Conservation (phyloP, 2,329 filamentous ascomycete genomes). For the Emmonsiellopsis sp. region DNA sequence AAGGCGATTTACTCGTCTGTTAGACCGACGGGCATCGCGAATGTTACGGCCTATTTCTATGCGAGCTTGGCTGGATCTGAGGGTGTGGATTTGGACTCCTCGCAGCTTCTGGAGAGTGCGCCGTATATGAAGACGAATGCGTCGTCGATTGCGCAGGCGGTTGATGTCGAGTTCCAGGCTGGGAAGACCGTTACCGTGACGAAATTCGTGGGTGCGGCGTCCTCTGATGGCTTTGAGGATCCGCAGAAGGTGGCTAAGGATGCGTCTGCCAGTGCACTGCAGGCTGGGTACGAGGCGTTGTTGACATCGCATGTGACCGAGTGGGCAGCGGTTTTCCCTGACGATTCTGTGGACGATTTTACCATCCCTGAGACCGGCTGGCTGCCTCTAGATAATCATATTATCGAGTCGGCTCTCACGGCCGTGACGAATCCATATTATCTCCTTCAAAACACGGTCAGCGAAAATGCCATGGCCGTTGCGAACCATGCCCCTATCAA, state of each 20-base stretch:
- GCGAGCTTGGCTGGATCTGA: slow-evolving; percentile 33
- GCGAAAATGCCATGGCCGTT: slow-evolving; percentile 43
- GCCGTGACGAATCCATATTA: slow-evolving; percentile 41
- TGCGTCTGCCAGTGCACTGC: slow-evolving; percentile 44
- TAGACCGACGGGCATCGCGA: slow-evolving; percentile 50
- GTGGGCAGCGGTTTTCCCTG: slow-evolving; percentile 54
- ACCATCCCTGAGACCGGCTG: slow-evolving; percentile 47
- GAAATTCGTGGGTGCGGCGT: slow-evolving; percentile 62
- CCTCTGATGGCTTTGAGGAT: slow-evolving; percentile 56
- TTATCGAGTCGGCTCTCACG: slow-evolving; percentile 45
- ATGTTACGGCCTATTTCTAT: slow-evolving; percentile 55
- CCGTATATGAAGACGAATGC: slow-evolving; percentile 46
- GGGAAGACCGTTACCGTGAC: slow-evolving; percentile 48
- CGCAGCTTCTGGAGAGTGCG: slow-evolving; percentile 36
- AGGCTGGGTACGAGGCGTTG: slow-evolving; percentile 47
- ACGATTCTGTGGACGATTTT: slow-evolving; percentile 56
- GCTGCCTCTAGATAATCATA: slow-evolving; percentile 47
- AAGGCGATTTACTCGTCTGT: slow-evolving; percentile 58
- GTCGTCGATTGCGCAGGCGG: slow-evolving; percentile 57
- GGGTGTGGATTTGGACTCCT: slow-evolving; percentile 34
- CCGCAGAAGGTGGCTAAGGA: slow-evolving; percentile 47
- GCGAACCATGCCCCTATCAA: slow-evolving; percentile 46
- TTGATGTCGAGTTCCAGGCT: slow-evolving; percentile 44
- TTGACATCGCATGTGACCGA: slow-evolving; percentile 50
- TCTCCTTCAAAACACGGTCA: slow-evolving; percentile 42